Percentiles rank a stretch among this genome's conserved stretches.
phyloP scores from a whole-genome alignment of 305 asterid genomes.

The Plantago coronopus region DNA sequence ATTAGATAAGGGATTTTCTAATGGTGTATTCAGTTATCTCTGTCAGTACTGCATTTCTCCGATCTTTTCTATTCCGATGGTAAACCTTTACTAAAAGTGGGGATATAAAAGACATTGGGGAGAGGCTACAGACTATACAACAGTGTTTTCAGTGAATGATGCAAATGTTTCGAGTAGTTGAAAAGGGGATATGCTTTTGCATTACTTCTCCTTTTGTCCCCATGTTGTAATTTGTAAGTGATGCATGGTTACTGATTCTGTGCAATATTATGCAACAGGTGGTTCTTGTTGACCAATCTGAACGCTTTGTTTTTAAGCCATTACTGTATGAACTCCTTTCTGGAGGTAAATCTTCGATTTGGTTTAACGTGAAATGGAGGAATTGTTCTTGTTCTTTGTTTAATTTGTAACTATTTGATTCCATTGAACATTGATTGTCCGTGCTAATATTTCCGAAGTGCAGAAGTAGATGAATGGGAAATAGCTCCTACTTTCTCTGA shows the following conservation, averaged over 20 bases:
- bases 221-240: background rate
- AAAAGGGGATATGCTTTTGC: background rate
- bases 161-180: background rate
- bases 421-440: conserved; percentile 13
- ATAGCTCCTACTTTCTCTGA: conserved; percentile 92
- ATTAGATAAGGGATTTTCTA: background rate
- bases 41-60: background rate
- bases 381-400: conserved; percentile 12
- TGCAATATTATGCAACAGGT: conserved; percentile 47
- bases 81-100: too few species aligned
- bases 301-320: conserved; percentile 92
- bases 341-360: conserved; percentile 58
- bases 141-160: background rate
- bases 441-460: conserved; percentile 25
- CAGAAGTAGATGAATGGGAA: conserved; percentile 98
- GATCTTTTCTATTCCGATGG: background rate
- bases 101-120: background rate
- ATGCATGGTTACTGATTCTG: conserved; percentile 15
- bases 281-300: conserved; percentile 88
- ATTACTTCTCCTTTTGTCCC: background rate
- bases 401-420: background rate
- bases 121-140: too few species aligned
- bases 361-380: conserved; percentile 11
- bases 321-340: conserved; percentile 87
- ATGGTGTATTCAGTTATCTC: too few species aligned